These are phyloP conservation scores for Penicillium hordei DNA, from an alignment of 2,329 filamentous ascomycete species.

Conservation along the genomic window DNA sequence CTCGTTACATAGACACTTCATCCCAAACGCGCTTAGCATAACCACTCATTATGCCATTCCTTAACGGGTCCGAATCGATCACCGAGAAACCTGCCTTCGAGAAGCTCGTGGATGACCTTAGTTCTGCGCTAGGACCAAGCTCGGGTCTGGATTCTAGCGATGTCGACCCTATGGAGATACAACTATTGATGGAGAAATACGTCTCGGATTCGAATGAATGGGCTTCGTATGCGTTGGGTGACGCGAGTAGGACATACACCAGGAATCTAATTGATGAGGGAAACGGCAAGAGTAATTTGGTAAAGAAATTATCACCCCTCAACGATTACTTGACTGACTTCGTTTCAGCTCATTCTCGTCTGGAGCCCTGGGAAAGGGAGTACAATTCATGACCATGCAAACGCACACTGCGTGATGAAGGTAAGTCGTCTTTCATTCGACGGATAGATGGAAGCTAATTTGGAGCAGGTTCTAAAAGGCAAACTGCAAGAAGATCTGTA, in stretches of 20 bases:
- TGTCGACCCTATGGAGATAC: slow-evolving; percentile 71
- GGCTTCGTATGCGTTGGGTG: slow-evolving; percentile 71
- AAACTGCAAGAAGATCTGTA: slow-evolving; percentile 79
- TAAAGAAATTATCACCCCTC: slow-evolving; percentile 41
- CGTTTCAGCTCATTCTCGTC: slow-evolving; percentile 75
- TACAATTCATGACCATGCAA: slow-evolving; percentile 84
- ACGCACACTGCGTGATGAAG: slow-evolving; percentile 91
- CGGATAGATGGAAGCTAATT: background rate
- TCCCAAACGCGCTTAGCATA: background rate
- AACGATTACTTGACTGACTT: slow-evolving; percentile 10
- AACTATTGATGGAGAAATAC: slow-evolving; percentile 72
- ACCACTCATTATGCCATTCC: slow-evolving; percentile 34
- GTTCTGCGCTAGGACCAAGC: slow-evolving; percentile 70
- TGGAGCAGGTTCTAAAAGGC: slow-evolving; percentile 67
- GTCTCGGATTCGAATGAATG: slow-evolving; percentile 68
- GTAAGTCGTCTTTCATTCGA: slow-evolving; percentile 23
- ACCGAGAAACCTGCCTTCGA: slow-evolving; percentile 55
- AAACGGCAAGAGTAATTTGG: slow-evolving; percentile 76
- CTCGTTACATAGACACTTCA: background rate
- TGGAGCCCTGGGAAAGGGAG: slow-evolving; percentile 84
- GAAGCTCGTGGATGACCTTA: slow-evolving; percentile 70
- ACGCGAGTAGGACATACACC: slow-evolving; percentile 71
- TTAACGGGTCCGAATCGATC: slow-evolving; percentile 22
- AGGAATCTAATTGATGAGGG: slow-evolving; percentile 87
- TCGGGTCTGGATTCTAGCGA: slow-evolving; percentile 81